Base-by-base conservation (phyloP, 1,284 basidiomycete species). In the Tausonia pullulans region DNA sequence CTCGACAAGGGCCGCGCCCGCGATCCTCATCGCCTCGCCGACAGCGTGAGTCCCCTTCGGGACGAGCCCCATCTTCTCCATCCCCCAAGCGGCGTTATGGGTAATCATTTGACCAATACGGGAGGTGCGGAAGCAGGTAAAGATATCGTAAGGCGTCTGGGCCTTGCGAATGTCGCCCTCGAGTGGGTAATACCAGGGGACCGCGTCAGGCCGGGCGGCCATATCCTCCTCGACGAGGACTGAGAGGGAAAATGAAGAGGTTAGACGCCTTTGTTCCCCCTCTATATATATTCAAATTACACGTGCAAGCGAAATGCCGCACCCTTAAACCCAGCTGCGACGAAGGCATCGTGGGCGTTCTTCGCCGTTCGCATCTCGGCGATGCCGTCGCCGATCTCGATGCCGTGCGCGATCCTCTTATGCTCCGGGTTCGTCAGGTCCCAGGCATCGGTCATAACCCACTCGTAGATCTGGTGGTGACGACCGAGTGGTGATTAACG, bases 181-280 rank as follows among this genome's bases (percentile, higher is more conserved):
- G 55, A 98, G 83, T 5, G 94, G 92, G 78, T 97, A 97, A 79
- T 94, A 98, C 95, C 95, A 98, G 0, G 86, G 84, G 54, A 97
- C 79, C 43, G 79, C 77, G 74, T 96, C 93, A 51, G 80, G 78
- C 61, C 91, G 86, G 61, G 87, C 89, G 2, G 96, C 95, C 54
- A 98, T 82, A 75, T 98, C 95, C 73, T 98, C 94, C 74, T 97
- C 92, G 73, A 90, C 86, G 71, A 88, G 81, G 68, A 98, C 61
- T 65, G 54, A 4, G 16, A 53, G 52, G 5, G 14, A 9, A 53
- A 27, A 16, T 6, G 9, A 16, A 27, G 52, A 4, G 16, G 8
- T 39, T 39, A 39, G 52, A 27, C 41, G 27, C 11, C 11, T 54
- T 54, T 8, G 41, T 5, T 54, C 41, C 8, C 4, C 13, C 2